Percentiles rank a stretch among this genome's conserved stretches.
phyloP scores from a whole-genome alignment of 495 filamentous ascomycete species.

The Penicillium verhagenii region DNA sequence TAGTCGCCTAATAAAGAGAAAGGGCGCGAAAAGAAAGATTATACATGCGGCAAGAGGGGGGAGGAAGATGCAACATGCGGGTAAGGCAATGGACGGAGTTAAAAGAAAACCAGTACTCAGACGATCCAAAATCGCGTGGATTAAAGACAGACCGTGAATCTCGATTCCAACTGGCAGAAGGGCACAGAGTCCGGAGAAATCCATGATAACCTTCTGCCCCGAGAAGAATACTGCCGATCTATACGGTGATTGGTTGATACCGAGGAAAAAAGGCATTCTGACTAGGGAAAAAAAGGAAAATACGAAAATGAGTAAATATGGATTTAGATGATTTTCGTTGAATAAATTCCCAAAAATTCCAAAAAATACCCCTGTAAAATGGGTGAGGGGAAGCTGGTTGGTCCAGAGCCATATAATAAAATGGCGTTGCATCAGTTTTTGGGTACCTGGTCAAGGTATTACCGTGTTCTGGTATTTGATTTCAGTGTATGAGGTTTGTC shows the following conservation, averaged over 20 bases:
- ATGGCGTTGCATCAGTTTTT: constrained; percentile 26
- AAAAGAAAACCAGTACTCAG: constrained; percentile 31
- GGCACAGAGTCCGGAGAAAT: constrained; percentile 25
- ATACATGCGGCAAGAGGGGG: constrained; percentile 28
- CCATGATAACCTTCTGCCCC: constrained; percentile 29
- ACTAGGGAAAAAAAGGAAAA: constrained; percentile 5
- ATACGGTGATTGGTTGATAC: constrained; percentile 20
- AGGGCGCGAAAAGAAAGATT: constrained; percentile 13
- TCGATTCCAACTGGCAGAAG: constrained; percentile 35
- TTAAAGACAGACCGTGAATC: constrained; percentile 24
- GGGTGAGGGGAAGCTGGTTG: constrained; percentile 33
- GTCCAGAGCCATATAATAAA: constrained; percentile 26
- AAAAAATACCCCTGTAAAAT: constrained; percentile 20
- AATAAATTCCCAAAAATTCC: constrained; percentile 10
- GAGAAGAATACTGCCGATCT: constrained; percentile 16
- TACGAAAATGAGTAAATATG: not conserved
- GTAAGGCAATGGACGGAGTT: constrained; percentile 37
- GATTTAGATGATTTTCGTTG: not conserved
- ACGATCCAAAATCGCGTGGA: constrained; percentile 24
- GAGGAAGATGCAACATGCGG: constrained; percentile 27
- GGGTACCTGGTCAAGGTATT: constrained; percentile 21
- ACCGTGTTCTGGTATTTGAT: constrained; percentile 20
- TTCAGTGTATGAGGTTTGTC: not conserved
- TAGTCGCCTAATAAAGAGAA: constrained; percentile 11
- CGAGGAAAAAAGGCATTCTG: constrained; percentile 14